Base-by-base conservation (phyloP, 306 rosid species). In the Spatholobus suberectus region DNA sequence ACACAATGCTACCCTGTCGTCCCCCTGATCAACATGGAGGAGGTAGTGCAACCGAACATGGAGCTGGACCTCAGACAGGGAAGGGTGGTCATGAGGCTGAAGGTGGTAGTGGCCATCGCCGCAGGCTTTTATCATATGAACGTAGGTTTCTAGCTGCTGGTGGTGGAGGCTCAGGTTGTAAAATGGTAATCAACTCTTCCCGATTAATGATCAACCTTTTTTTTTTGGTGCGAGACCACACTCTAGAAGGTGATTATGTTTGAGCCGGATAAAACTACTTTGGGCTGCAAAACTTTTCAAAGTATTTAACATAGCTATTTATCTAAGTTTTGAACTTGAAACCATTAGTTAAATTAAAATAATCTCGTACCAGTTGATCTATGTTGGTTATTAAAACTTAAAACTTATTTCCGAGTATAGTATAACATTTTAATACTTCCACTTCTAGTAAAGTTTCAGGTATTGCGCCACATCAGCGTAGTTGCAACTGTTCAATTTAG, bases 1-100 rank as follows among this genome's bases (percentile, higher is more conserved):
- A 82, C 46, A 90, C 92, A 6, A 94, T 96, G 99, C 40, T 96
- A n/a, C 99, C 98, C 0, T 96, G 99, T 78, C 87, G 83, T 74
- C 70, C 52, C 34, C 0, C 0, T 29, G 13, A 24, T 5, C n/a
- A 74, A 9, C 61, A 54, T 54, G 61, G 49, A 44, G 49, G 15
- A 1, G 52, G 5, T 52, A 6, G 1, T 52, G 58, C 23, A 17
- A n/a, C 58, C 24, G 61, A 52, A 52, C 62, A 54, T 17, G 89
- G 70, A 68, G 38, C 11, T 69, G 78, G 21, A 2, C 57, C 59
- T 58, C 43, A 3, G 2, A 0, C 9, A 20, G 68, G 24, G 32
- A 80, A 62, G 24, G 54, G 2, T 0, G 84, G 7, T 5, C 81
- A 13, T 20, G 65, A 7, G 21, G 29, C 68, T 12, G 66, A 41